Base-by-base conservation (phyloP, 768 basidiomycete genomes). In the Trametes gibbosa region DNA sequence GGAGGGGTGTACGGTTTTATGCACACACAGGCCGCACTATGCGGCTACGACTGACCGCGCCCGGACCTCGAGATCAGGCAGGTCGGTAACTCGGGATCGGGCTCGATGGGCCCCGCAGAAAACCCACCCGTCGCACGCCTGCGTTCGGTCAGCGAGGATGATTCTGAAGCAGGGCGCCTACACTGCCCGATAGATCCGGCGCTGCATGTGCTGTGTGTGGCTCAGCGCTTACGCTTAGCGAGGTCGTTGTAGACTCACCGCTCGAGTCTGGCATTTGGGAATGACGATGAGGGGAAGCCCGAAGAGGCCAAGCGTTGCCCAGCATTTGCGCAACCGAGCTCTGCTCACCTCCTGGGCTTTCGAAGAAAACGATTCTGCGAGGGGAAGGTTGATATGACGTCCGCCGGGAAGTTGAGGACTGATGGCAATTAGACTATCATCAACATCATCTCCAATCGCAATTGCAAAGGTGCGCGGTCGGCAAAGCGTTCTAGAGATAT, bases 11-110 rank as follows among this genome's bases (percentile, higher is more conserved):
- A 27, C 14, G 29, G 17, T 42, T 56, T 49, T 56, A 56, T 49
- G 55, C 37, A 37, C 35, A 35, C 21, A n/a, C 9, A 14, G 5
- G 16, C 40, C 25, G 47, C 24, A 39, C 37, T 24, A n/a, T 17
- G 47, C 55, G 55, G 55, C 47, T 39, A 49, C 25, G 27, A 12
- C 17, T 41, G 47, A 41, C 55, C 55, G 55, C 55, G 55, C 47
- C 47, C 55, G 39, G 21, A 13, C 24, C n/a, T n/a, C 17, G 7
- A 34, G 21, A 54, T 56, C 47, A 56, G 17, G 8, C 14, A 17
- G 9, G n/a, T 27, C 55, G 54, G 47, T 10, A 16, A 40, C 3
- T 34, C 53, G 45, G 43, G 37, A 49, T 32, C 39, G 39, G 47
- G 47, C 43, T 42, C 27, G 32, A 45, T 45, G 53, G 21, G 43